phyloP scores from a whole-genome alignment of 495 filamentous ascomycete species.

The Sporormia fimetaria region DNA sequence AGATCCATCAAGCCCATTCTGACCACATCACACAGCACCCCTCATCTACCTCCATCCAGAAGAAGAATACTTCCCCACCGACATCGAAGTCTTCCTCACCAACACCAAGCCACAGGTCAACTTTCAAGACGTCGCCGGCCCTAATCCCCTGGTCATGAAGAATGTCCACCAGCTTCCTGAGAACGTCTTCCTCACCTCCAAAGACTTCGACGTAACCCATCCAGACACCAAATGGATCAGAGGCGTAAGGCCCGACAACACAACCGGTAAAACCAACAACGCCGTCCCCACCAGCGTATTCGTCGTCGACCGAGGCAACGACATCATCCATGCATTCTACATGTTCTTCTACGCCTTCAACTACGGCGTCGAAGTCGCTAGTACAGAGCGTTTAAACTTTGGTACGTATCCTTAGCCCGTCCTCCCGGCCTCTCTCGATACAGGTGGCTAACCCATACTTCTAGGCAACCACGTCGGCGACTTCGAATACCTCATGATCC shows the following conservation, averaged over 20 bases:
- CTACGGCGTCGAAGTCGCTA: constrained; percentile 33
- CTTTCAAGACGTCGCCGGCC: constrained; percentile 37
- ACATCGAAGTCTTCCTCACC: constrained; percentile 44
- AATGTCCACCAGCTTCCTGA: constrained; percentile 41
- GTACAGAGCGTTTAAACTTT: constrained; percentile 22
- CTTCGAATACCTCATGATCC: constrained; percentile 60
- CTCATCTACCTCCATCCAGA: constrained; percentile 40
- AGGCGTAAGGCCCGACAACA: constrained; percentile 34
- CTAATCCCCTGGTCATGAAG: constrained; percentile 45
- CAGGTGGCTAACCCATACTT: constrained; percentile 5
- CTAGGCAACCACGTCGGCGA: constrained; percentile 54
- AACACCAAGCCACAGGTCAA: constrained; percentile 46
- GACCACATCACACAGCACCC: constrained; percentile 20
- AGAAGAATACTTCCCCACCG: constrained; percentile 49
- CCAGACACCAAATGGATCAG: constrained; percentile 47
- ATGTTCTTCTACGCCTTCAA: constrained; percentile 61
- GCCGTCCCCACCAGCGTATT: constrained; percentile 43
- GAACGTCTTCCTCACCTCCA: constrained; percentile 47
- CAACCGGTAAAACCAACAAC: constrained; percentile 37
- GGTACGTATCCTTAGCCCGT: constrained; percentile 6
- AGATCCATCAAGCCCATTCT: not conserved
- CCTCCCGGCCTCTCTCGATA: constrained; percentile 16
- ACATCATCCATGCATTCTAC: constrained; percentile 53
- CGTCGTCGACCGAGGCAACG: constrained; percentile 44
- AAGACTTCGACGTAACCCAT: constrained; percentile 42